A percentile compares a stretch with the other conserved stretches of the same genome.
Conservation (phyloP, 768 basidiomycete species). For the Lanmaoa rubissima region DNA sequence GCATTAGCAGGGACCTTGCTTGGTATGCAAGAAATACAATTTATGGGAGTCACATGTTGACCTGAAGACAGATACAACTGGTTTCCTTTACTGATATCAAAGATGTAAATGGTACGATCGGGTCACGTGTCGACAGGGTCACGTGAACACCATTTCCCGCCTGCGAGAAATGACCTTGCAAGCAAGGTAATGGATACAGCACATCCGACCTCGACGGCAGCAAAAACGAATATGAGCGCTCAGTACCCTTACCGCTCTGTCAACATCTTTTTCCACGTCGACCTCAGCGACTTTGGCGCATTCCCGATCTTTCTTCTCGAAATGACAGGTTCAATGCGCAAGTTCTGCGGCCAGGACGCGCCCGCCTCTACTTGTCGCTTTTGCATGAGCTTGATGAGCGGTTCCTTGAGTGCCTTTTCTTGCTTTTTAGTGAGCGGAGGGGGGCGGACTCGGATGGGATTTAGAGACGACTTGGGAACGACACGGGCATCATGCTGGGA, state of each 20-base stretch:
- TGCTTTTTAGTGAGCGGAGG: conserved; percentile 34
- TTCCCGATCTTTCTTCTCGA: conserved; percentile 39
- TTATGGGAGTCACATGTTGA: no score
- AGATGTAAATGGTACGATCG: no score
- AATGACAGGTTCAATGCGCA: conserved; percentile 49
- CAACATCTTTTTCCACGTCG: conserved; percentile 40
- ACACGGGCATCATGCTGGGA: conserved; percentile 26
- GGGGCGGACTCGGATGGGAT: conserved; percentile 20
- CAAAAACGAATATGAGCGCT: not conserved
- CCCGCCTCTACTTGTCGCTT: conserved; percentile 39
- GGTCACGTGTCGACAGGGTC: no score
- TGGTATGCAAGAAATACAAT: no score
- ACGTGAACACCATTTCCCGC: no score
- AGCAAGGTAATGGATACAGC: not conserved
- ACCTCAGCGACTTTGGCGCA: conserved; percentile 37
- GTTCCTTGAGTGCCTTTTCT: conserved; percentile 27
- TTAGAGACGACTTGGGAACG: conserved; percentile 35
- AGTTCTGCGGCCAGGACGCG: conserved; percentile 44
- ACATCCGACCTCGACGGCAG: conserved; percentile 4
- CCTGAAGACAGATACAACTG: no score
- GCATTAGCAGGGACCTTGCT: no score
- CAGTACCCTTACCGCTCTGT: conserved; percentile 29
- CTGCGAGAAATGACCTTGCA: no score
- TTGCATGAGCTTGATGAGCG: conserved; percentile 43
- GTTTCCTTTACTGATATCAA: no score